These are phyloP conservation scores for Ceratobasidium sp. DNA, from an alignment of 1,284 basidiomycete species.

Conservation along the genomic window DNA sequence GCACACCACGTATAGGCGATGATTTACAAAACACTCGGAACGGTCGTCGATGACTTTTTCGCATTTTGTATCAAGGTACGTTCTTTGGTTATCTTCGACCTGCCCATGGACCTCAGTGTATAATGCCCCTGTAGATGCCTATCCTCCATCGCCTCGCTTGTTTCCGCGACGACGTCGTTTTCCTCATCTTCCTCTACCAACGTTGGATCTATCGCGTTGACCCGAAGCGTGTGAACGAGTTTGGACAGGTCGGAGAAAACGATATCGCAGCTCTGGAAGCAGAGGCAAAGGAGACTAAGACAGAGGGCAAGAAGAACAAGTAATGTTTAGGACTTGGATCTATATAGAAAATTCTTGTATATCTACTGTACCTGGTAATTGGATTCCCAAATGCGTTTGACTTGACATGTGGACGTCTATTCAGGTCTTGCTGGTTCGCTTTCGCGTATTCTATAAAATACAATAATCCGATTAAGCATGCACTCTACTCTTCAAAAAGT, in stretches of 20 bases:
- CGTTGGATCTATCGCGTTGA: constrained; percentile 97
- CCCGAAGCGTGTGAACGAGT: constrained; percentile 93
- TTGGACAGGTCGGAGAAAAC: constrained; percentile 74
- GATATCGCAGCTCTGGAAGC: constrained; percentile 13
- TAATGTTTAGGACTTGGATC: constrained; percentile 45
- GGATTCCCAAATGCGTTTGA: not conserved
- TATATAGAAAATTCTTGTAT: constrained; percentile 10
- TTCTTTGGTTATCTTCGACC: constrained; percentile 17
- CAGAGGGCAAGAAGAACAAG: constrained; percentile 62
- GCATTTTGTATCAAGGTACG: constrained; percentile 59
- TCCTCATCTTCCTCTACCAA: constrained; percentile 86
- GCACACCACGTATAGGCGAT: constrained; percentile 70
- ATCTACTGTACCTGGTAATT: constrained; percentile 1
- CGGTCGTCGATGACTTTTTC: constrained; percentile 93
- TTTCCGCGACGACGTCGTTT: constrained; percentile 89
- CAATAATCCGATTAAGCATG: constrained; percentile 34
- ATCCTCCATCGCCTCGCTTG: constrained; percentile 88
- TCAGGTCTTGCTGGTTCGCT: not conserved
- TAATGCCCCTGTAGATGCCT: constrained; percentile 80
- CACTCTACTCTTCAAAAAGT: constrained; percentile 24
- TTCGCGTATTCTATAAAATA: not conserved
- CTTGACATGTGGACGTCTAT: not conserved
- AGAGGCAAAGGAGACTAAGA: constrained; percentile 35
- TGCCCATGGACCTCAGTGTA: not conserved
- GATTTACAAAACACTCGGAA: constrained; percentile 91